These are phyloP conservation scores for Akanthomyces uredinophilus DNA, from an alignment of 2,329 filamentous ascomycete genomes.

Conservation along the genomic window DNA sequence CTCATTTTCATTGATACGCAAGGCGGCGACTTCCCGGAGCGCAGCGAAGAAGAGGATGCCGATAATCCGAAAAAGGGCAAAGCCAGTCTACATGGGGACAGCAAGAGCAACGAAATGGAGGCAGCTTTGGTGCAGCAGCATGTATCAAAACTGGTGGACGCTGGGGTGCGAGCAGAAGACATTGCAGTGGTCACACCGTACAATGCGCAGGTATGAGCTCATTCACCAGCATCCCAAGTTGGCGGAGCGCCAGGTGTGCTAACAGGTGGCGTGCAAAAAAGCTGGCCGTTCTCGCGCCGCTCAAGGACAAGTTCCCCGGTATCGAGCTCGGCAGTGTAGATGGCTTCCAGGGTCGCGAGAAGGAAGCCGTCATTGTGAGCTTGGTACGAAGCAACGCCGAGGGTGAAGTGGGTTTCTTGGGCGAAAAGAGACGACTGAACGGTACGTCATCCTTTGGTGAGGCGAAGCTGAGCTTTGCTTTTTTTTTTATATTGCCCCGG, in stretches of 20 bases:
- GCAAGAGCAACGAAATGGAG: slow-evolving; percentile 90
- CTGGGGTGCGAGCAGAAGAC: slow-evolving; percentile 75
- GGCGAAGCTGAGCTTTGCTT: slow-evolving; percentile 8
- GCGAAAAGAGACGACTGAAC: slow-evolving; percentile 86
- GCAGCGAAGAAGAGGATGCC: slow-evolving; percentile 66
- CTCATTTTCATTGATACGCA: slow-evolving; percentile 95
- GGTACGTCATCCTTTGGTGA: slow-evolving; percentile 49
- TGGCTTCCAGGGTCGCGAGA: slow-evolving; percentile 94
- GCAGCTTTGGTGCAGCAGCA: slow-evolving; percentile 75
- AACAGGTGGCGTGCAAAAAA: slow-evolving; percentile 38
- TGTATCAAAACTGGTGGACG: slow-evolving; percentile 67
- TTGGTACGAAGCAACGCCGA: slow-evolving; percentile 88
- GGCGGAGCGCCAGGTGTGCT: not conserved
- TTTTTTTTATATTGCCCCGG: too few relatives aligned
- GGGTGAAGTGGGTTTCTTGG: slow-evolving; percentile 86
- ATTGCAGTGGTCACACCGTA: slow-evolving; percentile 95
- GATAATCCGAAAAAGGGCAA: slow-evolving; percentile 39
- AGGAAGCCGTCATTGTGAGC: slow-evolving; percentile 89
- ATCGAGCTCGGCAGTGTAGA: slow-evolving; percentile 96
- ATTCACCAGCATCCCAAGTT: not conserved
- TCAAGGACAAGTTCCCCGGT: slow-evolving; percentile 77
- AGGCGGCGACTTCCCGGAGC: slow-evolving; percentile 85
- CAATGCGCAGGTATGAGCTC: slow-evolving; percentile 68
- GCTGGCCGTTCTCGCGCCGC: slow-evolving; percentile 70
- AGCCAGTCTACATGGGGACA: slow-evolving; percentile 47